Base-by-base conservation (phyloP, 371 early-diverging fungal species). In the Cokeromyces recurvatus region DNA sequence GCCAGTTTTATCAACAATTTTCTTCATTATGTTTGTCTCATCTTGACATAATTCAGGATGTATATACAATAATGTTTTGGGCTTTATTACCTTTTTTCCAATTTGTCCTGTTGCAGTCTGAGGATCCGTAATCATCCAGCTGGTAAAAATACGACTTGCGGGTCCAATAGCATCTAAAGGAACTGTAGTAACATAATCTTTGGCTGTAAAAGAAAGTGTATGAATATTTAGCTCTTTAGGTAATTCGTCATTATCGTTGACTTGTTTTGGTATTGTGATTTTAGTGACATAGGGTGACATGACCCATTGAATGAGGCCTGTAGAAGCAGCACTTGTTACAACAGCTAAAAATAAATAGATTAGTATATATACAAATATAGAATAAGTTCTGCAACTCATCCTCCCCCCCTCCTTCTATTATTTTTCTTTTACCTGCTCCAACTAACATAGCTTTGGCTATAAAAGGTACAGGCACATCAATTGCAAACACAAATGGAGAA, bases 221-320 rank as follows among this genome's bases (percentile, higher is more conserved):
- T 63, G 64, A 11, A 64, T 34, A 9, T 66, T 71, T 12, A 74
- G 15, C 29, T 56, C 32, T 27, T 53, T 45, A 22, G 64, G 59
- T n/a, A 59, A 7, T 21, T 48, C 27, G 15, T 35, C 46, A 17
- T 35, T 39, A 32, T 48, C 37, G 4, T 32, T 21, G 10, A 48
- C 16, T 14, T 21, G 39, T 2, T 46, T 38, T 8, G 60, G 55
- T 1, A 60, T 43, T 16, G 79, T 82, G 35, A 79, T 72, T 43
- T 77, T 78, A 22, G 79, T 75, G 21, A 82, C 82, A 51, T 82
- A 82, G 1, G 82, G 78, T 4, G 79, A 79, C 62, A 82, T 71
- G 45, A 79, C 78, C 82, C 82, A 82, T 38, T 82, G 79, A 23
- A 82, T 75, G 27, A 75, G 36, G 4, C 69, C 76, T 2, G 82